Conservation (phyloP, 768 basidiomycete genomes). For the Hericium rajendrae region DNA sequence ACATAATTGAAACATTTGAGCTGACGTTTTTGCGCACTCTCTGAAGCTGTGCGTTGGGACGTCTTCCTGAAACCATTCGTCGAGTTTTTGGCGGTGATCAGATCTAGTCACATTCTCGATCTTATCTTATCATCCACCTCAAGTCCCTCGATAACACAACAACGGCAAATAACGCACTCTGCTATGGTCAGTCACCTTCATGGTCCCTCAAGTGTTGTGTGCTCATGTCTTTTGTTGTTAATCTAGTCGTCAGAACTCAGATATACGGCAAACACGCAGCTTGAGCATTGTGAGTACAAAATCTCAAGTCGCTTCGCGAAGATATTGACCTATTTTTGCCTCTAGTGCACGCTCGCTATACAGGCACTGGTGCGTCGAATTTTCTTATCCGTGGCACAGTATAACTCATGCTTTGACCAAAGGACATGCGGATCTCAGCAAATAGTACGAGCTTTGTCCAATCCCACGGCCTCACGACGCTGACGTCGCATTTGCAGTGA, state of each 20-base stretch:
- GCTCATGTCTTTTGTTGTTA: background rate
- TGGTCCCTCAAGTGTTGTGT: slow-evolving; percentile 1
- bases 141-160: background rate
- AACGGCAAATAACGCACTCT: background rate
- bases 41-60: too few species aligned
- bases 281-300: slow-evolving; percentile 74
- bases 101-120: background rate
- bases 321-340: slow-evolving; percentile 11
- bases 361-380: slow-evolving; percentile 74
- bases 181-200: slow-evolving; percentile 14
- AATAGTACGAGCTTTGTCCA: slow-evolving; percentile 56
- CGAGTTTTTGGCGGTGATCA: background rate
- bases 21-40: too few species aligned
- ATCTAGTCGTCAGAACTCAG: slow-evolving; percentile 79
- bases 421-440: slow-evolving; percentile 96
- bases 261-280: slow-evolving; percentile 93
- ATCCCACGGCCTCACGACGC: background rate
- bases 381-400: background rate
- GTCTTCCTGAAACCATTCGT: too few species aligned
- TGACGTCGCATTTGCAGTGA: slow-evolving; percentile 46
- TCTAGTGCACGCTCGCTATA: slow-evolving; percentile 89
- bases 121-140: background rate
- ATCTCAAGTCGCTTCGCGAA: slow-evolving; percentile 1
- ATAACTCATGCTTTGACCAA: slow-evolving; percentile 10
- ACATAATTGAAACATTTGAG: too few species aligned